These are phyloP conservation scores for Haplosporangium sp. DNA, from an alignment of 371 early-diverging fungal genomes.

Conservation along the genomic window DNA sequence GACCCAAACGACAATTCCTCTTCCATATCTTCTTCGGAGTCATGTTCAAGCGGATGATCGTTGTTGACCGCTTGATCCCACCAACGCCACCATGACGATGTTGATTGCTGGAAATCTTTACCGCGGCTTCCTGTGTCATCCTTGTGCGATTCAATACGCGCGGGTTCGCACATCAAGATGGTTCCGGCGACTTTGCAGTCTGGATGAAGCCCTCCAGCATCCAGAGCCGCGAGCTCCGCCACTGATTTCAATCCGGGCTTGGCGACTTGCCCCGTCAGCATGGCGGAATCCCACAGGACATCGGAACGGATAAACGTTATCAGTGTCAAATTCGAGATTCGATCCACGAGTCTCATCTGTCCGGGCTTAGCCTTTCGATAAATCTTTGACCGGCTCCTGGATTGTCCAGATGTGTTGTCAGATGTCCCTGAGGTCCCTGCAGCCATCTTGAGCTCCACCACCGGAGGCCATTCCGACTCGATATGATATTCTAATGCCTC, in stretches of 20 bases:
- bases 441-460: slow-evolving; percentile 30
- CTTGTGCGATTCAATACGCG: slow-evolving; percentile 3
- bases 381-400: slow-evolving; percentile 7
- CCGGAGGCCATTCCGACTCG: slow-evolving; percentile 30
- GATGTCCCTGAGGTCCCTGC: not conserved
- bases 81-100: slow-evolving; percentile 35
- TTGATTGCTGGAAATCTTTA: not conserved
- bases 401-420: not conserved
- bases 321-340: slow-evolving; percentile 32
- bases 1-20: slow-evolving; percentile 35
- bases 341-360: slow-evolving; percentile 38
- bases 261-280: slow-evolving; percentile 2
- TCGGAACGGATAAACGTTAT: slow-evolving; percentile 43
- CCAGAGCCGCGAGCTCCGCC: slow-evolving; percentile 11
- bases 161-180: slow-evolving; percentile 35
- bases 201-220: slow-evolving; percentile 38
- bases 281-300: slow-evolving; percentile 38
- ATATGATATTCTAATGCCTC: slow-evolving; percentile 24
- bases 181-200: slow-evolving; percentile 40
- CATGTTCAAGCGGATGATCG: not conserved
- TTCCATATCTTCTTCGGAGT: slow-evolving; percentile 4
- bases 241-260: slow-evolving; percentile 18
- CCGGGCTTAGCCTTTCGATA: slow-evolving; percentile 52
- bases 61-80: slow-evolving; percentile 10
- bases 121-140: not conserved